Evolutionary conservation across 2,329 filamentous ascomycete species (phyloP), one percentile per base, ranked within the genome.

Genomic region (Penicillium psychrosexuale): DNA sequence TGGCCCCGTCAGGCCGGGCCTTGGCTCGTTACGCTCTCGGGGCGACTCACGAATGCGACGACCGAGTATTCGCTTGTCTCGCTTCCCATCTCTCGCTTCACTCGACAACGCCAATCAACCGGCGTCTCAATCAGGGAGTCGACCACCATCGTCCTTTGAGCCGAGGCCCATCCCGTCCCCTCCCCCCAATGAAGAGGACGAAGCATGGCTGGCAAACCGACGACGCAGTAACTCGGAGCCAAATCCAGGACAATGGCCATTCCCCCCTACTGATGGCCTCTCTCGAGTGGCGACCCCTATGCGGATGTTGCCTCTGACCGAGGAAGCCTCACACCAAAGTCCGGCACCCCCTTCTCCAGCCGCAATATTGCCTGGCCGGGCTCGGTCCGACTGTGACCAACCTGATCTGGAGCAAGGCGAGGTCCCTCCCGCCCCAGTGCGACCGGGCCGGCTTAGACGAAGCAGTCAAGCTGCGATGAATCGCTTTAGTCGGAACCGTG

Each of bases 211-310:
- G 47, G 59, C 56, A 9, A 66, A 62, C 19, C 69, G 74, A 37
- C 72, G 74, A 38, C 73, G 74, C 58, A 76, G 74, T 57, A 75
- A 59, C 52, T 76, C 74, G 17, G 74, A 76, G 47, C 74, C 74
- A 19, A 72, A 70, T 40, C 70, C 64, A 12, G 66, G 67, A 24
- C 67, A 68, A 34, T 72, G 64, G 61, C 71, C 71, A 19, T 61
- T 62, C 1, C 63, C 70, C 22, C 57, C 59, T 7, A 55, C 64
- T 7, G 49, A 62, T 31, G 53, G 57, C 6, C 45, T 67, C 5
- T 52, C 65, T 28, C 59, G 63, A 24, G 53, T 67, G 45, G 54
- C 60, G 27, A 63, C 64, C 33, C 61, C 61, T 17, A 72, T 72
- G 68, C 64, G 64, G 9, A 64, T 65, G 63, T 46, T 44, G 30